These are phyloP conservation scores for Physcomitrium patens DNA, from an alignment of 225 moss, liverwort and hornwort genomes.

Conservation along the genomic window DNA sequence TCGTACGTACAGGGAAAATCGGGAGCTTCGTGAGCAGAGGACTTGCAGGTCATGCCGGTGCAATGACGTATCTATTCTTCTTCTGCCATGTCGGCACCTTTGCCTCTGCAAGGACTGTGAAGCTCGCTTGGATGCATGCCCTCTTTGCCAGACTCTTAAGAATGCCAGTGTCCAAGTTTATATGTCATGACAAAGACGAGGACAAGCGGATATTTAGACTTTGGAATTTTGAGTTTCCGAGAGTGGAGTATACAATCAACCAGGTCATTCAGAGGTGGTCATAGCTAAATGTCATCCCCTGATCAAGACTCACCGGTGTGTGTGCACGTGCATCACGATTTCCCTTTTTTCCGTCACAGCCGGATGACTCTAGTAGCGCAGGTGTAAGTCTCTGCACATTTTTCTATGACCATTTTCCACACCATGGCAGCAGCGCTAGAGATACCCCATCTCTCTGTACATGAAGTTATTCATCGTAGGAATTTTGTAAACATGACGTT, in stretches of 20 bases:
- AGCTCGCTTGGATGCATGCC: constrained; percentile 52
- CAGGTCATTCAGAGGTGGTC: constrained; percentile 11
- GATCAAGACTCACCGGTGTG: not conserved
- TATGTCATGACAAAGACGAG: constrained; percentile 49
- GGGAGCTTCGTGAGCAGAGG: constrained; percentile 65
- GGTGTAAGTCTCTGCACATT: constrained; percentile 8
- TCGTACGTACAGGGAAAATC: constrained; percentile 51
- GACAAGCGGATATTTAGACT: not conserved
- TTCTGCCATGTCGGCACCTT: constrained; percentile 68
- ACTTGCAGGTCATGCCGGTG: constrained; percentile 60
- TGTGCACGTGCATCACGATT: not conserved
- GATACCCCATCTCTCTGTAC: constrained; percentile 1
- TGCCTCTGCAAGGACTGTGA: constrained; percentile 78
- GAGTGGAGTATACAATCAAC: not conserved
- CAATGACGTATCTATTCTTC: constrained; percentile 68
- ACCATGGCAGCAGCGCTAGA: not conserved
- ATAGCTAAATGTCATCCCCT: constrained; percentile 2
- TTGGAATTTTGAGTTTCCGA: not conserved
- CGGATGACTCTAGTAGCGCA: not conserved
- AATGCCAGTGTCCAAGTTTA: constrained; percentile 70
- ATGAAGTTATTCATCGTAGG: constrained; percentile 9
- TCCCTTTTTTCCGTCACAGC: not conserved
- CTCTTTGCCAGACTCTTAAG: constrained; percentile 59
- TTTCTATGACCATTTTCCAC: constrained; percentile 17
- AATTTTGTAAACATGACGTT: constrained; percentile 9